Base-by-base conservation (phyloP, 1,284 basidiomycete genomes). In the Leccinum holopus region DNA sequence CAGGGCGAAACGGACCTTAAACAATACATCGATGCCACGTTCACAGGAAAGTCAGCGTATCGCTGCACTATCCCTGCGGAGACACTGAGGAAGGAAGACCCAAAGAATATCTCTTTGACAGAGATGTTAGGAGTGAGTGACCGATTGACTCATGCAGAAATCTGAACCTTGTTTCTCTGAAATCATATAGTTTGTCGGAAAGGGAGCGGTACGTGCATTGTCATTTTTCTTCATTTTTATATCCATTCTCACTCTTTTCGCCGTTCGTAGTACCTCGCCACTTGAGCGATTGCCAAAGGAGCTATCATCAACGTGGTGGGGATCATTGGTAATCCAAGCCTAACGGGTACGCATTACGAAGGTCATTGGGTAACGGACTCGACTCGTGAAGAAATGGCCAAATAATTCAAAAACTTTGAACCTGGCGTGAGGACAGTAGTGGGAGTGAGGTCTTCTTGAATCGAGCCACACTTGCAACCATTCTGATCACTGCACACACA, bases 241-340 rank as follows among this genome's bases (percentile, higher is more conserved):
- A 1, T 51, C 49, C 3, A 3, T 10, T 21, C 39, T 33, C 12
- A 30, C 41, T 5, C 1, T 1, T 44, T 44, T 3, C 49, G 18
- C 32, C 5, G 33, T n/a, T 25, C 5, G 12, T 53, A 58, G 82
- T 76, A 78, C 65, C 41, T 81, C 1, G 74, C 80, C 1, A 75
- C 75, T 4, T 84, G 82, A 69, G 80, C 80, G 0, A 76, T 84
- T 30, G 75, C 77, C 14, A 72, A 76, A 28, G 79, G 80, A 0
- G 70, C 69, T 5, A 60, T 77, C 18, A 70, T 84, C 65, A 84
- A 83, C 52, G 64, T 82, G 18, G 80, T 76, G 5, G 79, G 76
- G 3, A 75, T 78, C 21, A 63, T 72, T 12, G 69, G 74, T 5
- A 69, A 77, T n/a, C 76, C 75, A 18, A 72, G 72, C 12, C 69